Percentiles rank a stretch among this genome's conserved stretches.
phyloP scores from a whole-genome alignment of 306 rosid genomes.

The Dalbergia cochinchinensis region DNA sequence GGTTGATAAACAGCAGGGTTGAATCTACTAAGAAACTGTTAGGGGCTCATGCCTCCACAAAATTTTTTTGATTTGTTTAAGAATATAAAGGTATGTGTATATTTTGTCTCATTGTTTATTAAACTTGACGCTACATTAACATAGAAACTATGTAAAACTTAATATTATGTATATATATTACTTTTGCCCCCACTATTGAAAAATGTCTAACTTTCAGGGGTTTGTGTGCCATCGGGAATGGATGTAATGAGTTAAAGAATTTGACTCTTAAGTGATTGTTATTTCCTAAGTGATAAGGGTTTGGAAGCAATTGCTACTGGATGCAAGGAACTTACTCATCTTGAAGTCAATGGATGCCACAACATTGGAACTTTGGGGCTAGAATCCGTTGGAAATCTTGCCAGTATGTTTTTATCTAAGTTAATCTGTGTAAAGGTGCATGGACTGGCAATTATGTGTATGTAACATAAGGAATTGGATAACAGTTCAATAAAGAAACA shows the following conservation, averaged over 20 bases:
- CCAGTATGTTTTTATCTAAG: constrained; percentile 66
- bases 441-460: not conserved
- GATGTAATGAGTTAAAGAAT: constrained; percentile 89
- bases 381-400: constrained; percentile 86
- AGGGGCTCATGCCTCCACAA: no score
- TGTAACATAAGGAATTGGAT: constrained; percentile 18
- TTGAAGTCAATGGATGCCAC: constrained; percentile 97
- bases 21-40: no score
- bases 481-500: not conserved
- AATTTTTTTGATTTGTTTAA: no score
- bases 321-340: constrained; percentile 90
- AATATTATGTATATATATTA: no score
- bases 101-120: no score
- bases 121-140: no score
- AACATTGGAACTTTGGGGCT: constrained; percentile 84
- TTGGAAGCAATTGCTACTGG: constrained; percentile 94
- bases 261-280: constrained; percentile 89
- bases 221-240: constrained; percentile 71
- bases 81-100: no score
- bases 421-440: constrained; percentile 35
- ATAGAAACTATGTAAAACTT: no score
- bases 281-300: constrained; percentile 84
- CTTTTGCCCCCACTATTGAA: no score
- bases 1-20: no score
- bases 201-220: constrained; percentile 66